Conservation (phyloP, 2,329 filamentous ascomycete species). For the Tolypocladium ovalisporum region DNA sequence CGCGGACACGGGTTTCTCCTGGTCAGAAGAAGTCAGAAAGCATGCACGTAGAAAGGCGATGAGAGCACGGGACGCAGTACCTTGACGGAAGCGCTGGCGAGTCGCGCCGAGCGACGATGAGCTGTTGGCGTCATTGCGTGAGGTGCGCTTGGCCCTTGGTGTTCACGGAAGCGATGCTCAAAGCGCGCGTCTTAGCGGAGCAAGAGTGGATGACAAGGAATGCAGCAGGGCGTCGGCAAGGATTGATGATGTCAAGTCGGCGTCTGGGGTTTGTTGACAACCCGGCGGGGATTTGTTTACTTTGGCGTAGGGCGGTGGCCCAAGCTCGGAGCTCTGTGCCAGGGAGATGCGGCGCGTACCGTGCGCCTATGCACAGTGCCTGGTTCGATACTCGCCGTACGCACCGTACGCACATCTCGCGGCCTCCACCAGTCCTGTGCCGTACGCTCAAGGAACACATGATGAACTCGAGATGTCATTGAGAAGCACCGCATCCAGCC, state of each 20-base stretch:
- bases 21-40: slow-evolving; percentile 3
- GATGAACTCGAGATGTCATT: not conserved
- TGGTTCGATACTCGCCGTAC: accelerated
- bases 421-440: not conserved
- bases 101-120: slow-evolving; percentile 32
- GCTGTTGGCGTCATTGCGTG: slow-evolving; percentile 20
- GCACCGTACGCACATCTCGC: not conserved
- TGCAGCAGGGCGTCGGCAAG: slow-evolving; percentile 1
- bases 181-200: slow-evolving; percentile 5
- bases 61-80: slow-evolving; percentile 14
- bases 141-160: not conserved
- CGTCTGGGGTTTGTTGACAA: slow-evolving; percentile 9
- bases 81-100: slow-evolving; percentile 25
- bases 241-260: slow-evolving; percentile 7
- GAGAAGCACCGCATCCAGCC: not conserved
- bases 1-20: slow-evolving; percentile 20
- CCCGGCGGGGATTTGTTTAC: slow-evolving; percentile 15
- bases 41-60: not conserved
- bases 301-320: slow-evolving; percentile 2
- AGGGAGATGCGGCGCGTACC: not conserved
- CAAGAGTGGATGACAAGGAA: slow-evolving; percentile 7
- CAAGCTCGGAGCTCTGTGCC: not conserved
- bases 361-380: not conserved
- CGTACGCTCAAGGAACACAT: too few species aligned
- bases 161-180: not conserved